Percentiles rank a stretch among this genome's conserved stretches.
Evolutionary conservation across 306 rosid genomes (phyloP).

Genomic region (Quercus aquifolioides): DNA sequence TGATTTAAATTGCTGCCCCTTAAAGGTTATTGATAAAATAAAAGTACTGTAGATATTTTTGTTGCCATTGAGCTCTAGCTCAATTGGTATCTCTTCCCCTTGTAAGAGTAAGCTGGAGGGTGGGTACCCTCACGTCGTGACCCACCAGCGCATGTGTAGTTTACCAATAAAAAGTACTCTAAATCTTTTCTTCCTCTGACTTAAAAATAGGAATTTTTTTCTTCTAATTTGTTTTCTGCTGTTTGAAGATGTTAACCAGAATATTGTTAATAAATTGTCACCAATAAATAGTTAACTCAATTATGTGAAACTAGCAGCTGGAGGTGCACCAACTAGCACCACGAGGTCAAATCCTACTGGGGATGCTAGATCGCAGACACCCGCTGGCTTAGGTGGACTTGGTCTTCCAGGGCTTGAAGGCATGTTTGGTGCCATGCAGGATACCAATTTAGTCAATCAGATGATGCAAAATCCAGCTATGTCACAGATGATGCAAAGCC

Average conservation of each 20-base stretch:
- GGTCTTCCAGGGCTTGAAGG: conserved; percentile 66
- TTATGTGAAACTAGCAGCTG: conserved; percentile 42
- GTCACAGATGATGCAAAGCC: conserved; percentile 84
- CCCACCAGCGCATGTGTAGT: no score
- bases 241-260: not conserved
- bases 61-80: not conserved
- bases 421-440: conserved; percentile 60
- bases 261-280: conserved; percentile 9
- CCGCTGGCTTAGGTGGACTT: conserved; percentile 57
- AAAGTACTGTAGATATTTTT: not conserved
- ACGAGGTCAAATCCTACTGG: conserved; percentile 46
- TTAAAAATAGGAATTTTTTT: not conserved
- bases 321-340: conserved; percentile 50
- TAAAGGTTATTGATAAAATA: not conserved
- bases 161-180: not conserved
- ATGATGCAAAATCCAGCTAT: conserved; percentile 82
- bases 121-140: no score
- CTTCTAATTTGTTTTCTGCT: not conserved
- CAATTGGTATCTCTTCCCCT: no score
- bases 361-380: conserved; percentile 55
- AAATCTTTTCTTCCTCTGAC: not conserved
- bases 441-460: conserved; percentile 55
- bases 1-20: not conserved
- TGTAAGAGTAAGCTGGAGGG: no score
- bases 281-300: not conserved